Evolutionary conservation across 1,139 yeast species (phyloP).

Genomic region (Suhomyces ambrosiae): DNA sequence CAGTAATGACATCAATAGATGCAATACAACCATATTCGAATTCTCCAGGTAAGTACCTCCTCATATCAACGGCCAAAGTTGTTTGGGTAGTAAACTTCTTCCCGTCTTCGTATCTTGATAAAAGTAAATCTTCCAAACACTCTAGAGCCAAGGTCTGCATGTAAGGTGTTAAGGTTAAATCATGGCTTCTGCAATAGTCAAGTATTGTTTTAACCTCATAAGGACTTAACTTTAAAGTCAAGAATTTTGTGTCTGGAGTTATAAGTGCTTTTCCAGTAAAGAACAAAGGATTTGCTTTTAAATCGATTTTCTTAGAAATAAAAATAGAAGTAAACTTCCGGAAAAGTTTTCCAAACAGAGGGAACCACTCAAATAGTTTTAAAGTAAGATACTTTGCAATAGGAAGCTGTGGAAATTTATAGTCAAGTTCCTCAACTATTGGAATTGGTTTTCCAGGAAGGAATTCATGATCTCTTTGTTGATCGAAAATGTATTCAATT

Average conservation of each 20-base stretch:
- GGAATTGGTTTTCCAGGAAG: not conserved
- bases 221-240: not conserved
- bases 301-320: not conserved
- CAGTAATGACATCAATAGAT: not conserved
- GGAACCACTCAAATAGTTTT: too few species aligned
- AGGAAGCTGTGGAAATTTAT: not conserved
- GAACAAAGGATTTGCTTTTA: not conserved
- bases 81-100: slow-evolving; percentile 1
- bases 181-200: not conserved
- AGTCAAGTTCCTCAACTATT: not conserved
- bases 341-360: too few species aligned
- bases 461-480: not conserved
- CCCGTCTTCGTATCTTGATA: not conserved
- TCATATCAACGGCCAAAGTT: not conserved
- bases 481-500: not conserved
- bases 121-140: not conserved
- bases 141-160: not conserved
- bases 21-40: not conserved
- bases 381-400: too few species aligned
- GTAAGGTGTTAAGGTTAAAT: not conserved
- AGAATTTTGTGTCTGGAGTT: not conserved
- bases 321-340: too few species aligned
- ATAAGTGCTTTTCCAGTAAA: not conserved
- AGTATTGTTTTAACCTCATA: not conserved
- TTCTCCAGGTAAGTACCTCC: not conserved